Percentiles rank a stretch among this genome's conserved stretches.
These are phyloP conservation scores for Bipolaris gigantea DNA, from an alignment of 2,329 filamentous ascomycete genomes.

Conservation along the genomic window DNA sequence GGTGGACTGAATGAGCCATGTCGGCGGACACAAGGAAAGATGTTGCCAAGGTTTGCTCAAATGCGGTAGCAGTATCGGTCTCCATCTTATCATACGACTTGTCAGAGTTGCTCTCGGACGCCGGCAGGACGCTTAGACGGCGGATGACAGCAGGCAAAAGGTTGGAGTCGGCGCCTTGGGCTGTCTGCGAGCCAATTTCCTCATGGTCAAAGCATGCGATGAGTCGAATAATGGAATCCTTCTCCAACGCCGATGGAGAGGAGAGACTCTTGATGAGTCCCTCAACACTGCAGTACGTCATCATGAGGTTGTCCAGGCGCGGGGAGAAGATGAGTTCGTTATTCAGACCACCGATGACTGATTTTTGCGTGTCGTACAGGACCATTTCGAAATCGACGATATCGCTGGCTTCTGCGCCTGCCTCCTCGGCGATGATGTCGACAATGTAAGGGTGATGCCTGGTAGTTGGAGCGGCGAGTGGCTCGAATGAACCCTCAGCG, in stretches of 20 bases:
- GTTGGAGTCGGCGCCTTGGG: slow-evolving; percentile 92
- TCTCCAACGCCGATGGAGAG: slow-evolving; percentile 65
- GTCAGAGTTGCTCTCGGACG: slow-evolving; percentile 60
- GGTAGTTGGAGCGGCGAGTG: slow-evolving; percentile 74
- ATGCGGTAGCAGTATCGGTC: slow-evolving; percentile 70
- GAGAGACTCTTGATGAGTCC: slow-evolving; percentile 80
- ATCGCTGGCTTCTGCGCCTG: slow-evolving; percentile 68
- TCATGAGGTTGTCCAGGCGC: slow-evolving; percentile 93
- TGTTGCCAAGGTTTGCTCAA: slow-evolving; percentile 86
- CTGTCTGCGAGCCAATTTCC: slow-evolving; percentile 89
- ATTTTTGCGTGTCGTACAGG: slow-evolving; percentile 94
- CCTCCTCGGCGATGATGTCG: slow-evolving; percentile 79
- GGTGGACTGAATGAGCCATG: slow-evolving; percentile 96
- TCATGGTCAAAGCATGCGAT: slow-evolving; percentile 97
- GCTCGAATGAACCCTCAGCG: slow-evolving; percentile 60
- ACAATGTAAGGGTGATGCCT: slow-evolving; percentile 89
- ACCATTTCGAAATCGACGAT: slow-evolving; percentile 94
- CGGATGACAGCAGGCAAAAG: slow-evolving; percentile 84
- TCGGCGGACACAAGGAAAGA: slow-evolving; percentile 96
- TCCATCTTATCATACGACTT: slow-evolving; percentile 66
- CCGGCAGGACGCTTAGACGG: slow-evolving; percentile 78
- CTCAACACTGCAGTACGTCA: slow-evolving; percentile 90
- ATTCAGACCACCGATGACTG: slow-evolving; percentile 83
- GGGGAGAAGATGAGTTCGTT: slow-evolving; percentile 96
- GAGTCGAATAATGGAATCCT: slow-evolving; percentile 83